Evolutionary conservation across 495 filamentous ascomycete species (phyloP).

Genomic region (Penicillium macrosclerotiorum): DNA sequence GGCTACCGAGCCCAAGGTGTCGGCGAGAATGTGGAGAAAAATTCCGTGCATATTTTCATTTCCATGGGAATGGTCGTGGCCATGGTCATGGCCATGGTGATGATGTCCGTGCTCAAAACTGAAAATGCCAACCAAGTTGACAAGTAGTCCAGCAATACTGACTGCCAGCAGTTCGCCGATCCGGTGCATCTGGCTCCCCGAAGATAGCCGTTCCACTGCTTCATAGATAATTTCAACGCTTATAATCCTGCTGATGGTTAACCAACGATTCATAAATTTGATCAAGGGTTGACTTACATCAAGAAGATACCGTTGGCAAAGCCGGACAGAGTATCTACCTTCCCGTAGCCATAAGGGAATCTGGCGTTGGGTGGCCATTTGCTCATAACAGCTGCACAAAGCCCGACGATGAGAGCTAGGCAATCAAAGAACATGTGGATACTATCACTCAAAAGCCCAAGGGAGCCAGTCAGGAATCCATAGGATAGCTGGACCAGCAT

Average conservation of each 20-base stretch:
- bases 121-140: conserved; percentile 89
- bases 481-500: conserved; percentile 96
- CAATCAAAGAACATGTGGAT: conserved; percentile 99
- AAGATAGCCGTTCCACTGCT: conserved; percentile 79
- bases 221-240: conserved; percentile 97
- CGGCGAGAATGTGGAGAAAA: conserved; percentile 91
- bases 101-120: conserved; percentile 73
- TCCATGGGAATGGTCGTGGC: conserved; percentile 68
- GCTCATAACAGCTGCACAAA: conserved; percentile 94
- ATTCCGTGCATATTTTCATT: conserved; percentile 99
- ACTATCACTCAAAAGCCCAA: conserved; percentile 92
- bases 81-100: conserved; percentile 60
- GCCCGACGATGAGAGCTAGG: conserved; percentile 82
- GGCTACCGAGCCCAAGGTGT: conserved; percentile 90
- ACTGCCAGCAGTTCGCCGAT: conserved; percentile 85
- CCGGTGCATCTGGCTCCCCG: conserved; percentile 77
- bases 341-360: conserved; percentile 95
- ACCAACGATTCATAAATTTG: conserved; percentile 2
- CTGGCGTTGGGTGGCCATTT: conserved; percentile 89
- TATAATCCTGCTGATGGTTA: conserved; percentile 65
- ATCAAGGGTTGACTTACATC: conserved; percentile 59
- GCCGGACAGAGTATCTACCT: conserved; percentile 92
- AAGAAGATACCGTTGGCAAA: conserved; percentile 97
- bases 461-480: conserved; percentile 85
- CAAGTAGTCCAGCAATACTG: conserved; percentile 75